Percentiles rank a stretch among this genome's conserved stretches.
phyloP scores from a whole-genome alignment of 2,329 filamentous ascomycete genomes.

The Colletotrichum cordylinicola region DNA sequence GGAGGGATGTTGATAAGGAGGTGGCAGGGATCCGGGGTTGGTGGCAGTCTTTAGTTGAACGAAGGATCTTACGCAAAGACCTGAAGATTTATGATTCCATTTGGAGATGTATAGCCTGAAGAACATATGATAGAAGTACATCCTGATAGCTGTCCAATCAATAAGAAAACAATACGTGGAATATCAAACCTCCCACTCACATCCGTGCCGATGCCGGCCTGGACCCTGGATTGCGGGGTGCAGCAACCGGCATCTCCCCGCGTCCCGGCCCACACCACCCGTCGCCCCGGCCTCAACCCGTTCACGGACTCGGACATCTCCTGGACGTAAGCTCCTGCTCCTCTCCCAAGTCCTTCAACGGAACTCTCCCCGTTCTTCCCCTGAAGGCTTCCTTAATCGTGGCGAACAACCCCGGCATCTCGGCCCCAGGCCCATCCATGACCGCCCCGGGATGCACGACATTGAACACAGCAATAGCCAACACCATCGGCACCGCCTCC shows the following conservation, averaged over 20 bases:
- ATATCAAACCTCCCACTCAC: not conserved
- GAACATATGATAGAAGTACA: not conserved
- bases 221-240: not conserved
- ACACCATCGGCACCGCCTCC: conserved; percentile 47
- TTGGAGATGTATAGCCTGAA: not conserved
- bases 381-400: not conserved
- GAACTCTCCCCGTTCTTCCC: not conserved
- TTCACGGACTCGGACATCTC: not conserved
- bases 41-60: not conserved
- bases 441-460: conserved; percentile 39
- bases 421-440: conserved; percentile 1
- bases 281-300: not conserved
- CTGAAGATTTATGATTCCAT: fast-evolving
- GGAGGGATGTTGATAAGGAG: not conserved
- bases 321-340: not conserved
- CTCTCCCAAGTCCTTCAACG: not conserved
- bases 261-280: not conserved
- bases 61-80: not conserved
- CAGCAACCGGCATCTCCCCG: not conserved
- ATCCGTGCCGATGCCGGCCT: not conserved
- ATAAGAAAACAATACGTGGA: not conserved
- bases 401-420: conserved; percentile 4
- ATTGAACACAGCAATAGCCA: conserved; percentile 50
- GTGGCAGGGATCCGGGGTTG: not conserved
- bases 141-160: not conserved